Percentiles rank a stretch among this genome's conserved stretches.
Evolutionary conservation across 1,139 yeast genomes (phyloP).

Genomic region (Yamadazyma atlantica): DNA sequence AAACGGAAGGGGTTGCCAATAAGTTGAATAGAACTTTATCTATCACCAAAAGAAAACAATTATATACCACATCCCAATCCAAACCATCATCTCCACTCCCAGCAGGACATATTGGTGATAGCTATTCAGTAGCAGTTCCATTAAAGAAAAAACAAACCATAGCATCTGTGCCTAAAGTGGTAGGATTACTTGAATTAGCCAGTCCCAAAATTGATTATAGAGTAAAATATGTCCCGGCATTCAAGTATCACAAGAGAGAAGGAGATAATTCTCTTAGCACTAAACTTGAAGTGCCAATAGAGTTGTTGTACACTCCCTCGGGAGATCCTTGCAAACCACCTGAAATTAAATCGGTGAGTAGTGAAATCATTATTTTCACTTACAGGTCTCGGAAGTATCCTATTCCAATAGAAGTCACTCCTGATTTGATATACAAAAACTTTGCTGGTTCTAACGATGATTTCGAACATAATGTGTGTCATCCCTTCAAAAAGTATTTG

Average conservation of each 20-base stretch:
- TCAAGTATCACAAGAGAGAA: slow-evolving; percentile 15
- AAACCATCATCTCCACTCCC: slow-evolving; percentile 1
- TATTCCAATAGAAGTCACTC: slow-evolving; percentile 43
- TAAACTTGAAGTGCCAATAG: slow-evolving; percentile 34
- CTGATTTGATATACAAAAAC: slow-evolving; percentile 39
- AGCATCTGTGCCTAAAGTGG: slow-evolving; percentile 33
- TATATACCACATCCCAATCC: slow-evolving; percentile 11
- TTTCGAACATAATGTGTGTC: slow-evolving; percentile 37
- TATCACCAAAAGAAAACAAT: slow-evolving; percentile 18
- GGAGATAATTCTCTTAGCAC: slow-evolving; percentile 15
- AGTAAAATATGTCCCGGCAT: slow-evolving; percentile 36
- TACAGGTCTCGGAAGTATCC: slow-evolving; percentile 37
- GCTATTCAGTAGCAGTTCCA: slow-evolving; percentile 15
- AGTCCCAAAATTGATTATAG: slow-evolving; percentile 33
- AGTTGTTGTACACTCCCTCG: slow-evolving; percentile 26
- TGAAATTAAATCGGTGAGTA: slow-evolving; percentile 31
- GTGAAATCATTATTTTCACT: slow-evolving; percentile 40
- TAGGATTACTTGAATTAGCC: slow-evolving; percentile 36
- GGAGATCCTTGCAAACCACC: slow-evolving; percentile 17
- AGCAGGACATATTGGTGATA: not conserved
- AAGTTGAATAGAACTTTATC: slow-evolving; percentile 13
- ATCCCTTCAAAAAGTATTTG: slow-evolving; percentile 32
- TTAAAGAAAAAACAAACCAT: slow-evolving; percentile 34
- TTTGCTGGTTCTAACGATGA: slow-evolving; percentile 23
- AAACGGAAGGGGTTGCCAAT: slow-evolving; percentile 3